phyloP scores from a whole-genome alignment of 768 basidiomycete genomes.

The Suillus subalutaceus region DNA sequence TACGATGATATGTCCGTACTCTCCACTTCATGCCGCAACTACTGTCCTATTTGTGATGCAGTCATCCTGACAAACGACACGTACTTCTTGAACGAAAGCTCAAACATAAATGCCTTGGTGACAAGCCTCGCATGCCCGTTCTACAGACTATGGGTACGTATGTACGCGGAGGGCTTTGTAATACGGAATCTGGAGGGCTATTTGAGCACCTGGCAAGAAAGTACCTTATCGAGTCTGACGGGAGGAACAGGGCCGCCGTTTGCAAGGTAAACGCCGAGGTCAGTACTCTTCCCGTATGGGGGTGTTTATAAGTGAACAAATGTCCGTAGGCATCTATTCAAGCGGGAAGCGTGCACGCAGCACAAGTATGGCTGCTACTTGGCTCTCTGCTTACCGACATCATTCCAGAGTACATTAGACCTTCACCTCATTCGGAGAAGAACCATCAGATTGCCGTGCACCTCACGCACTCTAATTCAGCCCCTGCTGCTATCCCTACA shows the following conservation, averaged over 20 bases:
- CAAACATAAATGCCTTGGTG: slow-evolving; percentile 61
- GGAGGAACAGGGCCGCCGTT: slow-evolving; percentile 48
- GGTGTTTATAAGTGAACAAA: neutral
- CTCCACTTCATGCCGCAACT: neutral
- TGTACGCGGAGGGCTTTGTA: slow-evolving; percentile 21
- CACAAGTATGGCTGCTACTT: slow-evolving; percentile 71
- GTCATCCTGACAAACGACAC: slow-evolving; percentile 37
- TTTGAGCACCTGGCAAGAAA: slow-evolving; percentile 65
- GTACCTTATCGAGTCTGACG: slow-evolving; percentile 47
- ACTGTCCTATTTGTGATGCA: slow-evolving; percentile 22
- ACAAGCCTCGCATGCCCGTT: slow-evolving; percentile 49
- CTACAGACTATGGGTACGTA: slow-evolving; percentile 64
- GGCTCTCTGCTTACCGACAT: slow-evolving; percentile 56
- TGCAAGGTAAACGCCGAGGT: slow-evolving; percentile 56
- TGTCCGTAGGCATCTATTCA: slow-evolving; percentile 55
- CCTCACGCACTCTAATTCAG: slow-evolving; percentile 43
- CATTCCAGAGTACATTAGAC: slow-evolving; percentile 38
- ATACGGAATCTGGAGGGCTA: slow-evolving; percentile 22
- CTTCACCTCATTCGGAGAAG: slow-evolving; percentile 21
- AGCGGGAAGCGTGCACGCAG: slow-evolving; percentile 55
- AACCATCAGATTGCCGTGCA: slow-evolving; percentile 23
- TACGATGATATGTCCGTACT: slow-evolving; percentile 78
- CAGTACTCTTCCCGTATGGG: slow-evolving; percentile 16
- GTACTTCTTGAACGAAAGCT: slow-evolving; percentile 32
- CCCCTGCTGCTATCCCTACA: slow-evolving; percentile 43